These are phyloP conservation scores for Nymphaea thermarum DNA, from an alignment of 164 flowering plant species.

Conservation along the genomic window DNA sequence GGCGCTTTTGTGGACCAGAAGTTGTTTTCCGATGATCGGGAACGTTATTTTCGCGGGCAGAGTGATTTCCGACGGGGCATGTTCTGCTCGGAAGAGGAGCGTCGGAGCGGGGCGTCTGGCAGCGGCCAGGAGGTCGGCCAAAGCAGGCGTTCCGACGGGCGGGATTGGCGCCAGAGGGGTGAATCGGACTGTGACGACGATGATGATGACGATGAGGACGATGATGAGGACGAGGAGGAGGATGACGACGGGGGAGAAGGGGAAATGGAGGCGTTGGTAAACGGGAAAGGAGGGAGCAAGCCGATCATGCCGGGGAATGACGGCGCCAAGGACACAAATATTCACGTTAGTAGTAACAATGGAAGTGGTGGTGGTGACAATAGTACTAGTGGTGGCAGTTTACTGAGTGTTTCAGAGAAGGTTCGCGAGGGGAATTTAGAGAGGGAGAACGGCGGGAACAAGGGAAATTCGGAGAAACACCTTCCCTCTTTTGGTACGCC, in stretches of 20 bases:
- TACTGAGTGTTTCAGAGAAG: constrained; percentile 23
- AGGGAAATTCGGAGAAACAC: constrained; percentile 18
- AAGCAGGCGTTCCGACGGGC: constrained; percentile 5
- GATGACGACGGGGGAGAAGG: constrained; percentile 17
- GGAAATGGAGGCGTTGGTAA: constrained; percentile 1
- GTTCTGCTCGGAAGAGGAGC: constrained; percentile 5
- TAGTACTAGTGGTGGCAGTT: constrained; percentile 16
- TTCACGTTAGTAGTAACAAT: background rate
- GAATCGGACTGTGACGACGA: constrained; percentile 34
- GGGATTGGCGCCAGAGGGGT: constrained; percentile 34
- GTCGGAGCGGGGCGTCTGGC: background rate
- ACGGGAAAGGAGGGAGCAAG: too few species aligned
- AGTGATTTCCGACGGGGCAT: constrained; percentile 18
- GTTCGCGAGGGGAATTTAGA: constrained; percentile 13
- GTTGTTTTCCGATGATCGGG: constrained; percentile 23
- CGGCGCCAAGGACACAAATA: background rate
- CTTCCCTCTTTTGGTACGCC: constrained; percentile 34
- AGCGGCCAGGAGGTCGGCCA: background rate
- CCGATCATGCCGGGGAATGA: background rate
- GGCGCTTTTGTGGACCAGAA: constrained; percentile 38
- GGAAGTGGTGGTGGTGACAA: constrained; percentile 5
- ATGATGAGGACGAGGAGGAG: constrained; percentile 35
- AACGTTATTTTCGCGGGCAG: constrained; percentile 20
- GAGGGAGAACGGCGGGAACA: constrained; percentile 5
- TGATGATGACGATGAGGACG: constrained; percentile 34